phyloP scores from a whole-genome alignment of 129 eudicot species.

The Silybum marianum region DNA sequence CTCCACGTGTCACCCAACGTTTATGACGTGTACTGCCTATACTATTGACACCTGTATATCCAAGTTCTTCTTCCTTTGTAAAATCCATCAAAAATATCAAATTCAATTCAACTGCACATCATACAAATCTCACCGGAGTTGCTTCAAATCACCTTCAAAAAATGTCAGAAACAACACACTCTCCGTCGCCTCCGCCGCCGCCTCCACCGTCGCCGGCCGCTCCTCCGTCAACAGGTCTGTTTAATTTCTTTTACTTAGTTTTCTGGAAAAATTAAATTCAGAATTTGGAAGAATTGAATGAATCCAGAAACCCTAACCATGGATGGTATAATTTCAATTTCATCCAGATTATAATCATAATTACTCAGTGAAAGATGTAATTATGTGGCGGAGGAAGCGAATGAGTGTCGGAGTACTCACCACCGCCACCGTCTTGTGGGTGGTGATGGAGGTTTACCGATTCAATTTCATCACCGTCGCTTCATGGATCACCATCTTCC shows the following conservation, averaged over 20 bases:
- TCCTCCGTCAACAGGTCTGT: slow-evolving; percentile 7
- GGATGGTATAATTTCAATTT: background rate
- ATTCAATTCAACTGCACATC: background rate
- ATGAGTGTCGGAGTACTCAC: slow-evolving; percentile 38
- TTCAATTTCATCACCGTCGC: slow-evolving; percentile 57
- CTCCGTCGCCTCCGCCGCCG: slow-evolving; percentile 8
- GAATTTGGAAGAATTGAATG: background rate
- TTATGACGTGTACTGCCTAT: slow-evolving; percentile 26
- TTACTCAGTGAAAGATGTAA: slow-evolving; percentile 47
- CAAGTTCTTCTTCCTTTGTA: slow-evolving; percentile 1
- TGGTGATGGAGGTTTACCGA: slow-evolving; percentile 52
- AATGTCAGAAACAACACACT: slow-evolving; percentile 21
- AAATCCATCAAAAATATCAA: background rate
- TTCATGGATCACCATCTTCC: slow-evolving; percentile 57
- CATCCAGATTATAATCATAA: slow-evolving; percentile 1
- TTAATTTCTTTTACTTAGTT: background rate
- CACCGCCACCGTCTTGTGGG: slow-evolving; percentile 54
- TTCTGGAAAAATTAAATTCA: background rate
- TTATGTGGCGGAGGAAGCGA: slow-evolving; percentile 59
- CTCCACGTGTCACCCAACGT: slow-evolving; percentile 41
- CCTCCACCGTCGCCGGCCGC: background rate
- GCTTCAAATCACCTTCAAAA: background rate
- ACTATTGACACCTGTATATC: slow-evolving; percentile 11
- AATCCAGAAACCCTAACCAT: background rate
- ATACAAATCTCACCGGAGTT: background rate